Percentiles rank a stretch among this genome's conserved stretches.
phyloP scores from a whole-genome alignment of 164 flowering plant species.

The Warburgia ugandensis region DNA sequence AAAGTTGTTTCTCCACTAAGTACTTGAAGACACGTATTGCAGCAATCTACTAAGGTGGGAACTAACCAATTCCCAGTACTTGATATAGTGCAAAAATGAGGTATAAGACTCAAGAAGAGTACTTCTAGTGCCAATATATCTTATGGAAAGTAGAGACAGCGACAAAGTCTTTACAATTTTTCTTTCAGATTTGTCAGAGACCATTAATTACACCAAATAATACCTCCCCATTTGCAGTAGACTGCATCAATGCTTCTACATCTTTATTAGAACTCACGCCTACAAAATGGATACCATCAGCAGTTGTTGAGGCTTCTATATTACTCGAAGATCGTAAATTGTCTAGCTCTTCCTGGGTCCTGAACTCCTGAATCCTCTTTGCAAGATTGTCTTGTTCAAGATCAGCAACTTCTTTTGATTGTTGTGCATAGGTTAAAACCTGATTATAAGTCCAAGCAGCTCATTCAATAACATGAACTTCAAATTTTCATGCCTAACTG shows the following conservation, averaged over 20 bases:
- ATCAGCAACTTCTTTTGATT: conserved; percentile 72
- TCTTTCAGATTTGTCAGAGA: not conserved
- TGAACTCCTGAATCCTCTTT: conserved; percentile 86
- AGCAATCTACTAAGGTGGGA: not conserved
- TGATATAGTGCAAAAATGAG: too few relatives aligned
- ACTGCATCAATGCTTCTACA: conserved; percentile 63
- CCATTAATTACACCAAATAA: not conserved
- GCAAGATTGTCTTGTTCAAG: conserved; percentile 80
- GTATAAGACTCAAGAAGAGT: too few relatives aligned
- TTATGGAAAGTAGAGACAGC: not conserved
- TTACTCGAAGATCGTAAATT: conserved; percentile 38
- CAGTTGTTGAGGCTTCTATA: conserved; percentile 35
- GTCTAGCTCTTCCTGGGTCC: conserved; percentile 73
- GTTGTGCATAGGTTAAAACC: conserved; percentile 89
- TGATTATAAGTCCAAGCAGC: conserved; percentile 19
- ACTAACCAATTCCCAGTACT: not conserved
- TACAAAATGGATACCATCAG: conserved; percentile 36
- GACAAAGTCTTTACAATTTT: not conserved
- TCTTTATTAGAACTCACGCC: conserved; percentile 49
- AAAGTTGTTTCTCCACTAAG: conserved; percentile 3
- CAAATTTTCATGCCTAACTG: not conserved
- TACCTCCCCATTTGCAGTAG: conserved; percentile 63
- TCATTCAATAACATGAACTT: conserved; percentile 1
- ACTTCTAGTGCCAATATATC: too few relatives aligned
- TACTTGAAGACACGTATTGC: not conserved